Conservation (phyloP, 2,329 filamentous ascomycete genomes). For the Alternaria consortialis region DNA sequence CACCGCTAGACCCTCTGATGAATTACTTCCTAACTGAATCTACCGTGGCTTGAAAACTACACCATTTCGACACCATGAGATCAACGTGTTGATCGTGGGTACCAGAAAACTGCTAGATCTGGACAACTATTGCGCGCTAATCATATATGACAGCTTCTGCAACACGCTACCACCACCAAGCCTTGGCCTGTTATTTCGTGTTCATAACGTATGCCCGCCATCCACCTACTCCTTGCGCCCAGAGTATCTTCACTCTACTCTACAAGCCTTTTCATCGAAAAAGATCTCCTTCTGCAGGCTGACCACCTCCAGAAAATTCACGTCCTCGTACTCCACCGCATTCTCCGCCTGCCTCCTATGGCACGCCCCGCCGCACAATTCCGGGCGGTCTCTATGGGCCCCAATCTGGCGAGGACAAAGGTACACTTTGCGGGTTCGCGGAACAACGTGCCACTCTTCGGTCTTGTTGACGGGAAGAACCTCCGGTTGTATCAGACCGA, state of each 20-base stretch:
- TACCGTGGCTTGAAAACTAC: background rate
- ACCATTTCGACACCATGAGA: background rate
- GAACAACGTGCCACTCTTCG: background rate
- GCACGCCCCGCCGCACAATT: background rate
- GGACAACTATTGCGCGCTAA: background rate
- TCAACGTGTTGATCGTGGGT: no score
- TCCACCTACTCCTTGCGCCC: no score
- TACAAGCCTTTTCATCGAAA: conserved; percentile 9
- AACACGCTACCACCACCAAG: background rate
- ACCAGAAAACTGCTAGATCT: no score
- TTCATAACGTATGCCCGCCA: background rate
- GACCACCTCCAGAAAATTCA: conserved; percentile 14
- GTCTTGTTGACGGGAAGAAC: background rate
- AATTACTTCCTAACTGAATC: background rate
- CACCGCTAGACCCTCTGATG: background rate
- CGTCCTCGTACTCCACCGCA: conserved; percentile 19
- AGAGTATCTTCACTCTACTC: background rate
- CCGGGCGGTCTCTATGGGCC: conserved; percentile 10
- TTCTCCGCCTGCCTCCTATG: background rate
- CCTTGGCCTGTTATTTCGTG: no score
- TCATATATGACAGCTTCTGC: background rate
- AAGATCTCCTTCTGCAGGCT: conserved; percentile 15
- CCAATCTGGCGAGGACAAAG: conserved; percentile 26
- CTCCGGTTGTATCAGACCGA: background rate
- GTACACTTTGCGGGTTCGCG: conserved; percentile 13